Conservation (phyloP, 2,329 filamentous ascomycete genomes). For the Bipolaris cookei region DNA sequence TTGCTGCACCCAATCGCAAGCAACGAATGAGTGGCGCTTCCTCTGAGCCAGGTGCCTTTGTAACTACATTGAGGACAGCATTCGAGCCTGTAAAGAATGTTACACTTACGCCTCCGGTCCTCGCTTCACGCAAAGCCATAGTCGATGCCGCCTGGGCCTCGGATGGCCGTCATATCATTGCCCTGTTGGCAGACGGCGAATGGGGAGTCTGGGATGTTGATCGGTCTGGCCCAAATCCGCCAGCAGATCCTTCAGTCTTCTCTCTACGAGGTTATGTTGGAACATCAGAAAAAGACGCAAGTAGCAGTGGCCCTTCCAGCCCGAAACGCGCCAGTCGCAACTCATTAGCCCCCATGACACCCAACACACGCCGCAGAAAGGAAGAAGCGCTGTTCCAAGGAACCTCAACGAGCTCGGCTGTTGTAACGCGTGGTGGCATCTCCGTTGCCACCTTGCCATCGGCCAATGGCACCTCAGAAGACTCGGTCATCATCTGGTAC, state of each 20-base stretch:
- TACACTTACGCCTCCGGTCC: slow-evolving; percentile 31
- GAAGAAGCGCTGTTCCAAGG: slow-evolving; percentile 55
- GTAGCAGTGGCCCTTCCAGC: slow-evolving; percentile 30
- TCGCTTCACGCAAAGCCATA: slow-evolving; percentile 55
- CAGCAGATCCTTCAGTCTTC: slow-evolving; percentile 41
- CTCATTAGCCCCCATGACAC: slow-evolving; percentile 58
- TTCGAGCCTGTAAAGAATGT: slow-evolving; percentile 42
- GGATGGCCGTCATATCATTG: slow-evolving; percentile 55
- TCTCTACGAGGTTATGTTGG: slow-evolving; percentile 48
- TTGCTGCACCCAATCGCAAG: slow-evolving; percentile 45
- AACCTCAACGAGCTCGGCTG: slow-evolving; percentile 39
- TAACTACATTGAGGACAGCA: slow-evolving; percentile 42
- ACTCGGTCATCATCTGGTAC: slow-evolving; percentile 57
- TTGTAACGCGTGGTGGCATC: slow-evolving; percentile 52
- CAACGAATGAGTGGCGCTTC: slow-evolving; percentile 24
- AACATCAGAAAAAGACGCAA: slow-evolving; percentile 32
- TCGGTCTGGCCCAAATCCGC: slow-evolving; percentile 40
- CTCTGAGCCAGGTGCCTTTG: slow-evolving; percentile 36
- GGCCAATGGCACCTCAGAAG: slow-evolving; percentile 47
- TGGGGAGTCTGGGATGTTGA: slow-evolving; percentile 61
- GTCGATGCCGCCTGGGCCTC: slow-evolving; percentile 57
- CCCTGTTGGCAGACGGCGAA: slow-evolving; percentile 57
- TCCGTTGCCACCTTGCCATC: slow-evolving; percentile 46
- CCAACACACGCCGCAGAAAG: slow-evolving; percentile 56
- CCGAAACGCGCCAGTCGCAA: slow-evolving; percentile 45